Evolutionary conservation across 257 asterid genomes (phyloP).

Genomic region (Ligustrum vulgare): DNA sequence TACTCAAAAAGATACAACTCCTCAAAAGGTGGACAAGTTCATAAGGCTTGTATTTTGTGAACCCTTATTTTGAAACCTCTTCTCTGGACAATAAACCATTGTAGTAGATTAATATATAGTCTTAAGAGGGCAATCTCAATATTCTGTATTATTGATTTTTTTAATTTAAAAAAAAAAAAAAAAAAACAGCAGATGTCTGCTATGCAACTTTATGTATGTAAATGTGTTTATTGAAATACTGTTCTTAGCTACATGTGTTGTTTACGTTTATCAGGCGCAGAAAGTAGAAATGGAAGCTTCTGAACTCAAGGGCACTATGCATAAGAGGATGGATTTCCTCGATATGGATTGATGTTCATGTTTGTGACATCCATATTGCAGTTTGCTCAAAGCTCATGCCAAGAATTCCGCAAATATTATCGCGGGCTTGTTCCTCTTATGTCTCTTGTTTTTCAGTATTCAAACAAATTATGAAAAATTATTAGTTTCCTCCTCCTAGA

Average conservation of each 20-base stretch:
- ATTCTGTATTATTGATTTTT: background rate
- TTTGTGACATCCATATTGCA: background rate
- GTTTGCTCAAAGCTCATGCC: background rate
- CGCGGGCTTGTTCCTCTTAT: background rate
- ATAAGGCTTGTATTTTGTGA: background rate
- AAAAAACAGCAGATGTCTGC: background rate
- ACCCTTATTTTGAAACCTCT: background rate
- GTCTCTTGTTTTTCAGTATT: background rate
- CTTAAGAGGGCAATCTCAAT: background rate
- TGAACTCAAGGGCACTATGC: constrained; percentile 88
- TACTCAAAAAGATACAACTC: background rate
- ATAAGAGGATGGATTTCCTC: constrained; percentile 93
- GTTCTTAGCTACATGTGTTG: background rate
- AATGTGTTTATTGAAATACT: background rate
- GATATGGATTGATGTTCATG: constrained; percentile 69
- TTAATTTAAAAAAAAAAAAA: too few species aligned
- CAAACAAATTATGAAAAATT: background rate
- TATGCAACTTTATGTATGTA: background rate
- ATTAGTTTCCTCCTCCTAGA: background rate
- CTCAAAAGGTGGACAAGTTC: background rate
- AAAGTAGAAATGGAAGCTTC: constrained; percentile 85
- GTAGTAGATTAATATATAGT: background rate
- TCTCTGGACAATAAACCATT: background rate
- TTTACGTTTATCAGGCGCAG: constrained; percentile 61
- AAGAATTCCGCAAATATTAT: background rate